A percentile compares a stretch with the other conserved stretches of the same genome.
phyloP scores from a whole-genome alignment of 2,329 filamentous ascomycete species.

The Mycosphaerella sp. region DNA sequence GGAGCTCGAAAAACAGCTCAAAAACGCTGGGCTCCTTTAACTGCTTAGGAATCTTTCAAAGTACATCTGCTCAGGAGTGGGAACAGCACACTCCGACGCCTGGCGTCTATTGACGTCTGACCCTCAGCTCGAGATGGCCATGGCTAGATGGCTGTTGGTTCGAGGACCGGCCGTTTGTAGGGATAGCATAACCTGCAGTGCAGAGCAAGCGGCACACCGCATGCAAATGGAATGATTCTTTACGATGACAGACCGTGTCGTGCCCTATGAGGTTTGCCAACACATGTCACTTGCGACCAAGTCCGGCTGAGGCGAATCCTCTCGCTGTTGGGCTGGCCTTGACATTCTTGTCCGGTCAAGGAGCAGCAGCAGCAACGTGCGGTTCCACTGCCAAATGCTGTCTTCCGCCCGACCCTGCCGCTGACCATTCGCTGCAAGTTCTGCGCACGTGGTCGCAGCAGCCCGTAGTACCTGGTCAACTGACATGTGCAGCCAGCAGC shows the following conservation, averaged over 20 bases:
- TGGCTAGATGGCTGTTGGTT: slow-evolving; percentile 28
- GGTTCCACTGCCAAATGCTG: background rate
- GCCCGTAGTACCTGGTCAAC: background rate
- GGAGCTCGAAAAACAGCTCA: slow-evolving; percentile 29
- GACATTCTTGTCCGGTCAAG: background rate
- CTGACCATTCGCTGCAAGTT: background rate
- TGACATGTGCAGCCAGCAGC: background rate
- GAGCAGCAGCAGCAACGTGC: background rate
- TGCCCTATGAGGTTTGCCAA: background rate
- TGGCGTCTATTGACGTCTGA: slow-evolving; percentile 28
- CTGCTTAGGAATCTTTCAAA: slow-evolving; percentile 30
- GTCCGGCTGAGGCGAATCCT: slow-evolving; percentile 1
- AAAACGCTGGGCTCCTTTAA: slow-evolving; percentile 24
- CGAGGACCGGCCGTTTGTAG: slow-evolving; percentile 27
- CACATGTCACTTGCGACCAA: slow-evolving; percentile 1
- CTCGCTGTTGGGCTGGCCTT: background rate
- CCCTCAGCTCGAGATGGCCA: slow-evolving; percentile 23
- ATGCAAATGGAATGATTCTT: slow-evolving; percentile 25
- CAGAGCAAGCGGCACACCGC: slow-evolving; percentile 28
- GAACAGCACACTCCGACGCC: slow-evolving; percentile 30
- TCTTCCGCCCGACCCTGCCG: background rate
- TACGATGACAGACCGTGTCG: background rate
- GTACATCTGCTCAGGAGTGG: slow-evolving; percentile 15
- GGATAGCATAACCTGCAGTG: slow-evolving; percentile 24
- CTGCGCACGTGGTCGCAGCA: background rate